Evolutionary conservation across 352 stramenopile genomes (phyloP).

Genomic region (Globisporangium acanthophoron): DNA sequence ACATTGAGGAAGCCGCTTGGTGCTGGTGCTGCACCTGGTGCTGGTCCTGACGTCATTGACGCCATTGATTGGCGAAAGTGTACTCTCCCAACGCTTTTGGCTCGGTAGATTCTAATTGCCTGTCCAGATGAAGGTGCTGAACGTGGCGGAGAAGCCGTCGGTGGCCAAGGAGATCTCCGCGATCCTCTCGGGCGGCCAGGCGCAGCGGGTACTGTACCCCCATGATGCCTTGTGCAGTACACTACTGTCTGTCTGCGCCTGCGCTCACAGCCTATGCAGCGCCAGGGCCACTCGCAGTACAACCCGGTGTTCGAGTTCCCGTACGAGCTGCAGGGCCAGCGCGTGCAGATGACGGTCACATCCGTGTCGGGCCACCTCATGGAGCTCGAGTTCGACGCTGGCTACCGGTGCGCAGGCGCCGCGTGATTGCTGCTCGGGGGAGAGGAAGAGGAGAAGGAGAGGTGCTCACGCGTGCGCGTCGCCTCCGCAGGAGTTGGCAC

Average conservation of each 20-base stretch:
- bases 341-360: constrained; percentile 91
- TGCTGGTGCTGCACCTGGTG: too few relatives aligned
- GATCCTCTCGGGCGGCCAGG: constrained; percentile 85
- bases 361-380: constrained; percentile 98
- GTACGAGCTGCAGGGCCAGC: constrained; percentile 77
- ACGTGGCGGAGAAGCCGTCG: constrained; percentile 99
- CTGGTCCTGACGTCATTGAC: neutral
- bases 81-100: neutral
- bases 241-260: neutral
- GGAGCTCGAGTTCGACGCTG: constrained; percentile 92
- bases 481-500: constrained; percentile 85
- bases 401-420: constrained; percentile 33
- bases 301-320: constrained; percentile 92
- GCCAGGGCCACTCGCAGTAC: constrained; percentile 74
- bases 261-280: constrained; percentile 21
- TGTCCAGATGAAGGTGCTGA: constrained; percentile 82
- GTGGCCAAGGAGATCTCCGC: constrained; percentile 96
- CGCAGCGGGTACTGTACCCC: constrained; percentile 40
- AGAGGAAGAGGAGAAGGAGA: neutral
- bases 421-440: too few relatives aligned
- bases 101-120: neutral
- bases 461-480: neutral
- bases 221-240: constrained; percentile 18
- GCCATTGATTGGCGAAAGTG: neutral
- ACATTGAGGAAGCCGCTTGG: constrained; percentile 73